These are phyloP conservation scores for Cladobotryum protrusum DNA, from an alignment of 2,329 filamentous ascomycete genomes.

Conservation along the genomic window DNA sequence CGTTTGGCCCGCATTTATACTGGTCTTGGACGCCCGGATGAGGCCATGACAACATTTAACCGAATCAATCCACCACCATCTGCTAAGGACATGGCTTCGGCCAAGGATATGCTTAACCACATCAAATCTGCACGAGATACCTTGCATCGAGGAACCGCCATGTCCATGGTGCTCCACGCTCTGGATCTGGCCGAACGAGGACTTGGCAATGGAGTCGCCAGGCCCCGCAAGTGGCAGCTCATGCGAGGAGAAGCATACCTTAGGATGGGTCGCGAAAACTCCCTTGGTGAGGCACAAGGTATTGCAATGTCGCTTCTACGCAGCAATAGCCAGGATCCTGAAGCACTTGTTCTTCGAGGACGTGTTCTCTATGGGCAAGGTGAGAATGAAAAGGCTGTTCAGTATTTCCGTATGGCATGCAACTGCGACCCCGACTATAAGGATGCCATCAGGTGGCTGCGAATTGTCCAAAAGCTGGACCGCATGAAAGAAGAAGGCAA, in stretches of 20 bases:
- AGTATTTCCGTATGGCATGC: slow-evolving; percentile 85
- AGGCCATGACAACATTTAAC: slow-evolving; percentile 76
- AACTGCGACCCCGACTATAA: slow-evolving; percentile 88
- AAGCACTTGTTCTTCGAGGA: slow-evolving; percentile 84
- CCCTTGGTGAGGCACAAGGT: slow-evolving; percentile 85
- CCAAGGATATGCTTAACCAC: slow-evolving; percentile 78
- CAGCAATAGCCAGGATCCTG: slow-evolving; percentile 83
- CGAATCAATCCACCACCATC: slow-evolving; percentile 76
- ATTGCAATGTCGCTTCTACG: slow-evolving; percentile 83
- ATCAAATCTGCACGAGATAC: slow-evolving; percentile 74
- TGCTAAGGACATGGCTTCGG: slow-evolving; percentile 77
- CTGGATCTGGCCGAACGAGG: slow-evolving; percentile 83
- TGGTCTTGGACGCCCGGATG: slow-evolving; percentile 75
- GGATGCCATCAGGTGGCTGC: slow-evolving; percentile 80
- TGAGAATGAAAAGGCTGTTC: slow-evolving; percentile 90
- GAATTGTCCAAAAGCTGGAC: slow-evolving; percentile 85
- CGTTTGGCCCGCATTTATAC: slow-evolving; percentile 88
- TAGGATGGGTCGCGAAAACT: slow-evolving; percentile 86
- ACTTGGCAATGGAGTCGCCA: slow-evolving; percentile 66
- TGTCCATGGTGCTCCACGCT: slow-evolving; percentile 87
- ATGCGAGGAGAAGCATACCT: slow-evolving; percentile 88
- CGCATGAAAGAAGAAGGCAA: slow-evolving; percentile 94
- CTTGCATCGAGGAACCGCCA: slow-evolving; percentile 66
- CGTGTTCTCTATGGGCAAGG: slow-evolving; percentile 84
- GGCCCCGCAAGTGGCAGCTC: slow-evolving; percentile 88